Base-by-base conservation (phyloP, 202 grass and related monocot species). In the Zoysia matrella region DNA sequence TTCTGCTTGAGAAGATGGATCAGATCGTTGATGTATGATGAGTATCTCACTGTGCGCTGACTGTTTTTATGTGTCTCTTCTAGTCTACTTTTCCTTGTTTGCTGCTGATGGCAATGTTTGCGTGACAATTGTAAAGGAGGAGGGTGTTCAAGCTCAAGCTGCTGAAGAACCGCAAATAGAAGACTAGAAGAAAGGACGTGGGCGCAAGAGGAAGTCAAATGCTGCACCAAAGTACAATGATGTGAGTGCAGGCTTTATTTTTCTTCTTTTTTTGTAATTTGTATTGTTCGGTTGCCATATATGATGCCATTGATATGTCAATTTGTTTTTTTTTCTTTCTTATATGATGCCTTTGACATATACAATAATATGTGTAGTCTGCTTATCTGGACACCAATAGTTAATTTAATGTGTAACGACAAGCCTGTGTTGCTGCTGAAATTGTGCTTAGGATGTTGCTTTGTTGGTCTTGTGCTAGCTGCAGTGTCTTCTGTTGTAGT, bases 1-100 rank as follows among this genome's bases (percentile, higher is more conserved):
- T 99, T 52, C 89, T 99, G 1, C 91, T 99, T 5, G 93, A 99
- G 84, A 99, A 94, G 69, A 99, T 99, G 96, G 96, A 99, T 45
- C 71, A 88, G 16, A 95, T 99, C 6, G 88, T 88, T 3, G 85
- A 83, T 69, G 96, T 98, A 85, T 15, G 30, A 44, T 14, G 72
- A 1, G n/a, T 0, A n/a, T 47, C 47, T 47, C 11, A 40, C 9
- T 7, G 3, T 67, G 0, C 39, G n/a, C 4, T 58, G 56, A 61
- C 18, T 51, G 3, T 13, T 47, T 51, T 69, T 52, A n/a, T 54
- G 42, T 61, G 14, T 3, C 16, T 2, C 16, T 8, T 73, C 47
- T 80, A 36, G n/a, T 41, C 52, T 75, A 8, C 65, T 71, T 74
- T 11, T 56, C 50, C 4, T 76, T 72, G 1, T 47, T 12, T 75